phyloP scores from a whole-genome alignment of 2,329 filamentous ascomycete genomes.

The Botrytis hyacinthi region DNA sequence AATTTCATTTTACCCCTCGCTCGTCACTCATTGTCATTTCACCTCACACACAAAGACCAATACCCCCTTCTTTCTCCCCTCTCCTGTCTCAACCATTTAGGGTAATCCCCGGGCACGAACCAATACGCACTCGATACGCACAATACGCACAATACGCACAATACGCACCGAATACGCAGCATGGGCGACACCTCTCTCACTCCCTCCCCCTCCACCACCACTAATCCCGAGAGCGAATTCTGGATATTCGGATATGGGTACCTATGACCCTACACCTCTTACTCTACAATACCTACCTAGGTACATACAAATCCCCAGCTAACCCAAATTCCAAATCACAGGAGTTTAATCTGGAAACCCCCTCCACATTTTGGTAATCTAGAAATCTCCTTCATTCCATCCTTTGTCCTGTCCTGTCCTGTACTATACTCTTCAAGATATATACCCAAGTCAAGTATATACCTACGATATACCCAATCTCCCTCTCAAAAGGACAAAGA shows the following conservation, averaged over 20 bases:
- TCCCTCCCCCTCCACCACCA: constrained; percentile 10
- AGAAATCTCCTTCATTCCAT: background rate
- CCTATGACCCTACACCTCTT: constrained; percentile 33
- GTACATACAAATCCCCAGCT: background rate
- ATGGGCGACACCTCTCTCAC: constrained; percentile 10
- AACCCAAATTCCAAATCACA: constrained; percentile 39
- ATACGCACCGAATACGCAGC: background rate
- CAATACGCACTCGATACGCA: background rate
- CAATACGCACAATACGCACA: too few species aligned
- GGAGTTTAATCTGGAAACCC: constrained; percentile 97
- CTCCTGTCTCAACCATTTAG: background rate
- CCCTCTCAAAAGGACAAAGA: background rate
- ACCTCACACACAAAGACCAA: background rate
- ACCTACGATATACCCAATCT: background rate
- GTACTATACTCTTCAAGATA: background rate
- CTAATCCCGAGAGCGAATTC: constrained; percentile 56
- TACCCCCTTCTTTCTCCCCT: background rate
- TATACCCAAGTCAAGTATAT: constrained; percentile 2
- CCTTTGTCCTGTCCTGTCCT: background rate
- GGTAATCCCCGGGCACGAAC: background rate
- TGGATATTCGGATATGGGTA: constrained; percentile 99
- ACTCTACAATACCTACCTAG: background rate
- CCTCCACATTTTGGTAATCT: constrained; percentile 93
- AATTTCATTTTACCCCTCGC: background rate
- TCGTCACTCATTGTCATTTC: background rate